These are phyloP conservation scores for Pyracantha coccinea DNA, from an alignment of 331 rosid genomes.

Conservation along the genomic window DNA sequence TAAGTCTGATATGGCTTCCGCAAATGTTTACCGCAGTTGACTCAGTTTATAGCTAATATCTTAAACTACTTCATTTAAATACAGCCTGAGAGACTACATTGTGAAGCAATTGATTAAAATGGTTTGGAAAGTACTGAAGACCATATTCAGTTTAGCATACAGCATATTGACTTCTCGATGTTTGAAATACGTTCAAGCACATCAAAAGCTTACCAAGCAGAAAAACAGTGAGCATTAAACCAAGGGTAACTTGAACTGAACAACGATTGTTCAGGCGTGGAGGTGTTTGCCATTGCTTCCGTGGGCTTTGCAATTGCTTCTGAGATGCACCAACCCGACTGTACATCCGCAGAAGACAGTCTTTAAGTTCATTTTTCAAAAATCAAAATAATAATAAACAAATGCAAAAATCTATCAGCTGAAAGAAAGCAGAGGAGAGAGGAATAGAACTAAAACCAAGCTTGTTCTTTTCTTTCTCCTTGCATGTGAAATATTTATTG, in stretches of 20 bases:
- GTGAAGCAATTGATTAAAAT: not conserved
- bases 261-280: constrained; percentile 37
- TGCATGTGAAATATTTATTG: not conserved
- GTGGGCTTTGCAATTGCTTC: constrained; percentile 49
- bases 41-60: not conserved
- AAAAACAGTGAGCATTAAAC: constrained; percentile 66
- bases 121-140: not conserved
- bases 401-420: not conserved
- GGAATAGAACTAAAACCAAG: not conserved
- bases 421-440: not conserved
- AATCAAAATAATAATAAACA: not conserved
- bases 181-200: constrained; percentile 20
- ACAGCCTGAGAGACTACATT: not conserved
- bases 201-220: constrained; percentile 57
- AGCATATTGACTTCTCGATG: not conserved
- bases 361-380: not conserved
- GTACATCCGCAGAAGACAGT: constrained; percentile 33
- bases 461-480: not conserved
- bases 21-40: too few relatives aligned
- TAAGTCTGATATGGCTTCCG: not conserved
- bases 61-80: not conserved
- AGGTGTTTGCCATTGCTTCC: constrained; percentile 50
- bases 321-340: constrained; percentile 39
- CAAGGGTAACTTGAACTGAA: constrained; percentile 65
- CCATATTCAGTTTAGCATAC: not conserved